These are phyloP conservation scores for Trichosanthes cucumerina DNA, from an alignment of 306 rosid genomes.

Conservation along the genomic window DNA sequence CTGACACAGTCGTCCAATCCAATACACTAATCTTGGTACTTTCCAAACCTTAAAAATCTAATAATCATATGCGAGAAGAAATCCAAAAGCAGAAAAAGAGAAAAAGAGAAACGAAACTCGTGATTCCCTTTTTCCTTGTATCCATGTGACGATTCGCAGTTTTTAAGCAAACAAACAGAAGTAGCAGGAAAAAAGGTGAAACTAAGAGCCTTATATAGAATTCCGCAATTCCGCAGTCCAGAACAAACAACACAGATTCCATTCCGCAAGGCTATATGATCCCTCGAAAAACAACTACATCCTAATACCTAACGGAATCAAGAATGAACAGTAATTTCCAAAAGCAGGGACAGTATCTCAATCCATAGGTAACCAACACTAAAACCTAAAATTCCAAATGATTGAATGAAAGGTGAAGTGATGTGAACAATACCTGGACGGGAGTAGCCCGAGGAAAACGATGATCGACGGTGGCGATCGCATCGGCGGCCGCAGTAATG, in stretches of 20 bases:
- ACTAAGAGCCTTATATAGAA: neutral
- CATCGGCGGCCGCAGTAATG: slow-evolving; percentile 88
- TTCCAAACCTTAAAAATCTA: slow-evolving; percentile 1
- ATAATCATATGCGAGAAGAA: neutral
- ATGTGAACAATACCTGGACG: slow-evolving; percentile 31
- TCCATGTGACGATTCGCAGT: neutral
- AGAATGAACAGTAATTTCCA: slow-evolving; percentile 3
- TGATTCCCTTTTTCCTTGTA: neutral
- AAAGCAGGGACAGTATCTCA: neutral
- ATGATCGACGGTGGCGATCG: slow-evolving; percentile 55
- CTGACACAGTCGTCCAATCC: slow-evolving; percentile 8
- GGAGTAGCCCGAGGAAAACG: slow-evolving; percentile 48
- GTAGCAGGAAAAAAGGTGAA: neutral
- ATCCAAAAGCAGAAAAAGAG: neutral
- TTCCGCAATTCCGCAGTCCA: neutral
- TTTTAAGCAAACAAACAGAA: neutral
- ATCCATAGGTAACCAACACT: neutral
- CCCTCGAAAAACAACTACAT: neutral
- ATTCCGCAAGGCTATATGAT: neutral
- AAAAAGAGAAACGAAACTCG: neutral
- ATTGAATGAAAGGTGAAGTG: neutral
- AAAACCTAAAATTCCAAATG: neutral
- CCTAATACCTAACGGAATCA: slow-evolving; percentile 1
- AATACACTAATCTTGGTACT: neutral
- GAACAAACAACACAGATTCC: neutral